Conservation (phyloP, 306 rosid species). For the Cucumis hystrix region DNA sequence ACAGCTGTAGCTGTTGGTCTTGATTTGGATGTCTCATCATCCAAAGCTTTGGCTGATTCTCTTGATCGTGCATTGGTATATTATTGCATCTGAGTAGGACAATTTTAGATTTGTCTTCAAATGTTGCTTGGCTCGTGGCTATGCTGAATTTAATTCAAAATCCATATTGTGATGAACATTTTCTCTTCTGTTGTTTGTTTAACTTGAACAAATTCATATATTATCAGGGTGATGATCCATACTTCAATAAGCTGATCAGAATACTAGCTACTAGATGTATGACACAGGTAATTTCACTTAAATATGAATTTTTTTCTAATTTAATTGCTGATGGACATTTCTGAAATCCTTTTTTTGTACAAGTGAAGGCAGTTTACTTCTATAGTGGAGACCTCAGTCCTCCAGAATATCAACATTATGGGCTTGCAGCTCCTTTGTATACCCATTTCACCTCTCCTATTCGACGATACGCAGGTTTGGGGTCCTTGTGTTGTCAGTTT, state of each 20-base stretch:
- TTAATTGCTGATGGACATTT: slow-evolving; percentile 1
- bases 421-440: slow-evolving; percentile 86
- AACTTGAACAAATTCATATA: not conserved
- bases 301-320: not conserved
- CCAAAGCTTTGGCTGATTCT: slow-evolving; percentile 91
- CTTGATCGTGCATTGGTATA: slow-evolving; percentile 88
- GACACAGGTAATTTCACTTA: slow-evolving; percentile 64
- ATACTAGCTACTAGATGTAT: slow-evolving; percentile 95
- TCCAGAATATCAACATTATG: slow-evolving; percentile 90
- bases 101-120: not conserved
- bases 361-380: slow-evolving; percentile 78
- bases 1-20: slow-evolving; percentile 88
- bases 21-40: slow-evolving; percentile 76
- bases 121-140: not conserved
- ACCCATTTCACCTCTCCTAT: slow-evolving; percentile 98
- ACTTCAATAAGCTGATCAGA: slow-evolving; percentile 85
- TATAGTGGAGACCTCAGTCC: slow-evolving; percentile 93
- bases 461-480: slow-evolving; percentile 87
- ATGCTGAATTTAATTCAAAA: not conserved
- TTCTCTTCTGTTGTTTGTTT: not conserved
- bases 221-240: slow-evolving; percentile 85
- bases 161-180: not conserved
- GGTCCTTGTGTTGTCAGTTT: slow-evolving; percentile 2
- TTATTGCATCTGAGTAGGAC: not conserved
- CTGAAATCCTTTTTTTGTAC: slow-evolving; percentile 1